Evolutionary conservation across 768 basidiomycete species (phyloP).

Genomic region (Pleurotus pulmonarius): DNA sequence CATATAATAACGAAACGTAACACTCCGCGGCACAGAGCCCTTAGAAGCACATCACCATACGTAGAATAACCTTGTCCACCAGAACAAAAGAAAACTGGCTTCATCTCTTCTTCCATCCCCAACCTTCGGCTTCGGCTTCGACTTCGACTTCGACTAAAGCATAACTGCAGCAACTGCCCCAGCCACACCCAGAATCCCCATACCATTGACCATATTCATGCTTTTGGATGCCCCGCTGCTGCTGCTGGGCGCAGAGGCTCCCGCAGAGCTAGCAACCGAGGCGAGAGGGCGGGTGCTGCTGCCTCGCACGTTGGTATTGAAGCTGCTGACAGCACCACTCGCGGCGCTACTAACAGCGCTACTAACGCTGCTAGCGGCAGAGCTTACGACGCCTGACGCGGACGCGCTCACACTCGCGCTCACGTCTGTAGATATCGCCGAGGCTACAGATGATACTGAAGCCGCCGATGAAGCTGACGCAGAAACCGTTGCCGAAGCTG

Average conservation of each 20-base stretch:
- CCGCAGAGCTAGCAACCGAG: background rate
- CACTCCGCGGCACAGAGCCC: background rate
- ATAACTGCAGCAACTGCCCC: background rate
- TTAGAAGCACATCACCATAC: background rate
- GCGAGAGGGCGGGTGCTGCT: background rate
- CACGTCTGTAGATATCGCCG: background rate
- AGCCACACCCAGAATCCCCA: background rate
- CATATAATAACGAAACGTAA: background rate
- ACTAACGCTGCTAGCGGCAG: background rate
- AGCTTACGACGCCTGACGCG: background rate
- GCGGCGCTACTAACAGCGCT: background rate
- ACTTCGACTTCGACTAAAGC: conserved; percentile 1
- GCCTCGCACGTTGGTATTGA: too few relatives aligned
- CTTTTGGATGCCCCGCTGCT: background rate
- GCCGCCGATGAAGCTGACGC: too few relatives aligned
- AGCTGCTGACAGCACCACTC: background rate
- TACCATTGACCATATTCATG: background rate
- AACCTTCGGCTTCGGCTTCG: background rate
- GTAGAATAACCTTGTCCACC: background rate
- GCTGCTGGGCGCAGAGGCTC: background rate
- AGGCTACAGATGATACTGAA: background rate
- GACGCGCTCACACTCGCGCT: background rate
- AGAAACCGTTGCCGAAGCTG: too few relatives aligned
- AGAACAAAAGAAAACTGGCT: background rate
- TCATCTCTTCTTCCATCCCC: background rate